These are phyloP conservation scores for Curvularia sp. DNA, from an alignment of 2,329 filamentous ascomycete genomes.

Conservation along the genomic window DNA sequence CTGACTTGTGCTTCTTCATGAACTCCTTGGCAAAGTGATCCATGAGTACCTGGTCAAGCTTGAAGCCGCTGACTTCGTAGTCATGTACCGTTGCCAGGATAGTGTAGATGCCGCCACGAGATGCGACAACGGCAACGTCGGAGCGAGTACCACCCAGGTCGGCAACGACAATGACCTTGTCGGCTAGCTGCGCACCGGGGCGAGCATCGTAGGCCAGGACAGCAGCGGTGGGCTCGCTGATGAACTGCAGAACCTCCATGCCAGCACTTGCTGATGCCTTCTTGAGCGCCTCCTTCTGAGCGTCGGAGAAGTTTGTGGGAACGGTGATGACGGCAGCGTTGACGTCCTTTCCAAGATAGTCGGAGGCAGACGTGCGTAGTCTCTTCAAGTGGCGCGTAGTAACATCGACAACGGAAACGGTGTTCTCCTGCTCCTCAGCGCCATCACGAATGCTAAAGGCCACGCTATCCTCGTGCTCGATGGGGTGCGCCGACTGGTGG, in stretches of 20 bases:
- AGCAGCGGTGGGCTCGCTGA: conserved; percentile 88
- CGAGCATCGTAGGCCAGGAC: conserved; percentile 90
- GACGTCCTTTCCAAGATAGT: conserved; percentile 91
- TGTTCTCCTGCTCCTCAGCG: conserved; percentile 62
- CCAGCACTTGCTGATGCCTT: conserved; percentile 80
- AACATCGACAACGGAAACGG: conserved; percentile 78
- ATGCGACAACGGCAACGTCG: conserved; percentile 89
- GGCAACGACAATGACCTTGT: conserved; percentile 91
- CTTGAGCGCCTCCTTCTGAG: conserved; percentile 81
- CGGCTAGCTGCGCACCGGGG: conserved; percentile 73
- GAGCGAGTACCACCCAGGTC: conserved; percentile 93
- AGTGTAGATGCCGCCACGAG: conserved; percentile 94
- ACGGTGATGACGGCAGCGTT: conserved; percentile 95
- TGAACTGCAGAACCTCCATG: conserved; percentile 89
- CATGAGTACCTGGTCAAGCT: conserved; percentile 88
- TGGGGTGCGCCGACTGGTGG: conserved; percentile 90
- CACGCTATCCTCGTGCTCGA: conserved; percentile 74
- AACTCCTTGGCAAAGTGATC: conserved; percentile 99
- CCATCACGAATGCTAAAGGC: conserved; percentile 86
- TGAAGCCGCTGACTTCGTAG: conserved; percentile 87
- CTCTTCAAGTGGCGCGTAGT: conserved; percentile 84
- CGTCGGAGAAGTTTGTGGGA: conserved; percentile 89
- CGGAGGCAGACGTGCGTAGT: conserved; percentile 81
- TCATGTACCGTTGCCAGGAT: conserved; percentile 93
- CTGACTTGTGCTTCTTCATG: conserved; percentile 88